These are phyloP conservation scores for Tetraselmis chui DNA, from an alignment of 139 green algal species.

Conservation along the genomic window DNA sequence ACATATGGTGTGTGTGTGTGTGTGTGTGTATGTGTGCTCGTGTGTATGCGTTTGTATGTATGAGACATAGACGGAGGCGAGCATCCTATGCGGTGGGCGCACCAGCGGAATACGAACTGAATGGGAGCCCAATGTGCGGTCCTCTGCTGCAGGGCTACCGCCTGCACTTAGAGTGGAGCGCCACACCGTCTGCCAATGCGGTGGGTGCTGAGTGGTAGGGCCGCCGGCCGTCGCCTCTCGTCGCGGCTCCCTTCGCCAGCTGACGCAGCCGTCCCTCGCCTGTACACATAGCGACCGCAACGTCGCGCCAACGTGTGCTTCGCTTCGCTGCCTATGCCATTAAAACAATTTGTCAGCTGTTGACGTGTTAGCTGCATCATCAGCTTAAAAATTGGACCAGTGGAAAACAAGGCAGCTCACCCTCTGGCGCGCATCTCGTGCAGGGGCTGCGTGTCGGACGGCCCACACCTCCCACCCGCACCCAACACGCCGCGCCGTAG, in stretches of 20 bases:
- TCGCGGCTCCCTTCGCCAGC: background rate
- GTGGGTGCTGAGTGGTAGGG: background rate
- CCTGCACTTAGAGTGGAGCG: background rate
- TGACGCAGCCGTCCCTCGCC: background rate
- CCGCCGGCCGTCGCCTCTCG: background rate
- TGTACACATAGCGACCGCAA: too few relatives aligned
- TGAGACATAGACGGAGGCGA: too few relatives aligned
- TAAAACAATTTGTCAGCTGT: too few relatives aligned
- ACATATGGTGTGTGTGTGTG: too few relatives aligned
- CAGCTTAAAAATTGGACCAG: too few relatives aligned
- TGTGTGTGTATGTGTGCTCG: too few relatives aligned
- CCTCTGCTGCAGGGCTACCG: background rate
- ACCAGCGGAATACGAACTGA: background rate
- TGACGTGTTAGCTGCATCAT: too few relatives aligned
- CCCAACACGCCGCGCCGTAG: background rate
- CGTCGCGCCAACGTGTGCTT: too few relatives aligned
- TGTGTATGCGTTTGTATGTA: too few relatives aligned
- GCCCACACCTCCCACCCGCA: background rate
- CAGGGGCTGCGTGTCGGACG: background rate
- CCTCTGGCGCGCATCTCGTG: background rate
- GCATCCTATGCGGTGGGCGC: too few relatives aligned
- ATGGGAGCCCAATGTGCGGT: background rate
- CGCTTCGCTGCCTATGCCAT: too few relatives aligned
- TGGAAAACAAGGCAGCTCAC: too few relatives aligned
- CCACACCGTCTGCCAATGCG: background rate